Evolutionary conservation across 2,329 filamentous ascomycete genomes (phyloP).

Genomic region (Calonectria hongkongensis): DNA sequence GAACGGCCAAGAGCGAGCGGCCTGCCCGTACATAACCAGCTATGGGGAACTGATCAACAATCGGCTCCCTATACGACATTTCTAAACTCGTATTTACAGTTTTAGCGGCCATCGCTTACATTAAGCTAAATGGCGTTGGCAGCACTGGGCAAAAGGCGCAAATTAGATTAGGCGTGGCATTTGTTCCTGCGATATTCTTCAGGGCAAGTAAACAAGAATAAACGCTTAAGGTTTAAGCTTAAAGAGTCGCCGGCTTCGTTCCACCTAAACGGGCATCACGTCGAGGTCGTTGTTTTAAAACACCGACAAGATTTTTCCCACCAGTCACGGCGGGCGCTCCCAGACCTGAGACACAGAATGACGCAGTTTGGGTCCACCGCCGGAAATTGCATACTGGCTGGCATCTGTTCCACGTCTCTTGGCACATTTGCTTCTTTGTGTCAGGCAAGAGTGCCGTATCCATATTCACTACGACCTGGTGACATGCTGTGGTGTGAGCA

Average conservation of each 20-base stretch:
- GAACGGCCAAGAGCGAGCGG: neutral
- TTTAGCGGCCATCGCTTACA: neutral
- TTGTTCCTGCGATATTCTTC: neutral
- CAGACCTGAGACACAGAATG: conserved; percentile 1
- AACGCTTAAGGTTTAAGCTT: conserved; percentile 31
- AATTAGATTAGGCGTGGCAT: neutral
- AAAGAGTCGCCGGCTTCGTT: conserved; percentile 1
- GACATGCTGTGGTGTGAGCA: conserved; percentile 18
- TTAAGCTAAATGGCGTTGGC: neutral
- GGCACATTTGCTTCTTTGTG: conserved; percentile 15
- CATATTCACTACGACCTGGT: neutral
- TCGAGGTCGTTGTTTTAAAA: conserved; percentile 4
- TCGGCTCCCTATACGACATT: neutral
- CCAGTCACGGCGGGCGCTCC: conserved; percentile 11
- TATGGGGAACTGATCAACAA: neutral
- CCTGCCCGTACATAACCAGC: no score
- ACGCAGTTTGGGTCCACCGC: conserved; percentile 15
- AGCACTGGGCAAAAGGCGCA: neutral
- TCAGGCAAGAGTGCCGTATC: neutral
- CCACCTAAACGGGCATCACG: conserved; percentile 1
- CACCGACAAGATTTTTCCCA: neutral
- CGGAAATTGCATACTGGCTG: conserved; percentile 1
- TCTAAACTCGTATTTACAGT: conserved; percentile 1
- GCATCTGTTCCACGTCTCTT: conserved; percentile 5
- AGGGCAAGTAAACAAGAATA: neutral